These are phyloP conservation scores for Boletus edulis DNA, from an alignment of 768 basidiomycete species.

Conservation along the genomic window DNA sequence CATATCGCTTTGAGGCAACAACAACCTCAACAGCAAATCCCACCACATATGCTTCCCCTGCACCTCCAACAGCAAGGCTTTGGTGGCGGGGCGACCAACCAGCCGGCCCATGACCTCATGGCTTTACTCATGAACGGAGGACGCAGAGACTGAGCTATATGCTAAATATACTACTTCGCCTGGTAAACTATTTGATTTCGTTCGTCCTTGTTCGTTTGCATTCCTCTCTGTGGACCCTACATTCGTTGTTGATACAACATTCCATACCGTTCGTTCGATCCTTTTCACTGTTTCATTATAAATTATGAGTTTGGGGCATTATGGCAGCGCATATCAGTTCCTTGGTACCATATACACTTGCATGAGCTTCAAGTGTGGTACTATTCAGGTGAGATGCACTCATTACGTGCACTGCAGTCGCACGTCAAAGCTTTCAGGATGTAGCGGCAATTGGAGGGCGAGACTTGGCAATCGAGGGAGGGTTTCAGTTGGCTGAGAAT, in stretches of 20 bases:
- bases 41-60: conserved; percentile 49
- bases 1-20: conserved; percentile 34
- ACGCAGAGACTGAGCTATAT: conserved; percentile 56
- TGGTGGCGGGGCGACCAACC: conserved; percentile 45
- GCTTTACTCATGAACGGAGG: conserved; percentile 74
- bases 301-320: conserved; percentile 20
- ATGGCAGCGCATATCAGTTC: not conserved
- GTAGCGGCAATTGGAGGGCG: conserved; percentile 16
- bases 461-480: conserved; percentile 11
- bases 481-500: conserved; percentile 20
- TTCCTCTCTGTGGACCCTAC: conserved; percentile 25
- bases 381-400: conserved; percentile 3
- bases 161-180: conserved; percentile 12
- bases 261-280: conserved; percentile 24
- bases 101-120: conserved; percentile 75
- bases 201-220: conserved; percentile 7
- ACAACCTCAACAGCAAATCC: conserved; percentile 48
- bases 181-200: conserved; percentile 13
- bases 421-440: not conserved
- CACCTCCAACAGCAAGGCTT: conserved; percentile 62
- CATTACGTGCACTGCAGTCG: conserved; percentile 6
- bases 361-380: not conserved
- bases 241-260: conserved; percentile 32
- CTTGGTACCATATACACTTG: conserved; percentile 1
- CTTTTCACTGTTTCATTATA: conserved; percentile 26